Evolutionary conservation across 805 yeast genomes (phyloP), one percentile per base, ranked within the genome.

Genomic region (Ogataea kodamae): DNA sequence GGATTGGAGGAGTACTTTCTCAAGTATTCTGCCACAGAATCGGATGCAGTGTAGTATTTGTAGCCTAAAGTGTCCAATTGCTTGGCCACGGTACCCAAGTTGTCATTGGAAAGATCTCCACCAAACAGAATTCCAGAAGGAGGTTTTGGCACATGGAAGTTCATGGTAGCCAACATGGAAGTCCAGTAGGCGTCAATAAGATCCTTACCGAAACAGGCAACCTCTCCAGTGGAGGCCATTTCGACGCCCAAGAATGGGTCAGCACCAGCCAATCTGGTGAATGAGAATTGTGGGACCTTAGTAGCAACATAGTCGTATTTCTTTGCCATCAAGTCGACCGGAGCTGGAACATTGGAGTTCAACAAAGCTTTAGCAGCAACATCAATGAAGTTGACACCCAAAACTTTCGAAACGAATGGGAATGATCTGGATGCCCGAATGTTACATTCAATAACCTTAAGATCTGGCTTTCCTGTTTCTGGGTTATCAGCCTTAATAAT

Each of bases 201-300:
- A 62, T 86, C 81, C 43, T 70, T 70, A 51, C 99, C 99, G 59
- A 92, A 92, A 59, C 96, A 85, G 18, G 98, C 98, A 59, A 92
- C 84, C 68, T 92, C 99, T 64, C 99, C 99, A 33, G 99, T 92
- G 9, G 97, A 89, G 5, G 97, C 81, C 99, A 92, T 92, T 69
- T 92, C 99, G 48, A 92, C 98, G 46, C 98, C 98, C 57, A 92
- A 72, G 74, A 85, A 89, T 45, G 99, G 99, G 64, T 92, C 99
- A 31, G 99, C 99, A 48, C 98, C 99, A 12, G 97, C 97, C 55
- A 92, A 73, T 69, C 99, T 81, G 23, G 97, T 89, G 71, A 92
- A 92, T 6, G 97, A 90, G 66, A 92, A 92, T 68, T 92, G 99
- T 29, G 99, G 98, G 35, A 90, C 97, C 68, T 92, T 92, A 36